phyloP scores from a whole-genome alignment of 495 filamentous ascomycete genomes.

The Trypethelium eluteriae region DNA sequence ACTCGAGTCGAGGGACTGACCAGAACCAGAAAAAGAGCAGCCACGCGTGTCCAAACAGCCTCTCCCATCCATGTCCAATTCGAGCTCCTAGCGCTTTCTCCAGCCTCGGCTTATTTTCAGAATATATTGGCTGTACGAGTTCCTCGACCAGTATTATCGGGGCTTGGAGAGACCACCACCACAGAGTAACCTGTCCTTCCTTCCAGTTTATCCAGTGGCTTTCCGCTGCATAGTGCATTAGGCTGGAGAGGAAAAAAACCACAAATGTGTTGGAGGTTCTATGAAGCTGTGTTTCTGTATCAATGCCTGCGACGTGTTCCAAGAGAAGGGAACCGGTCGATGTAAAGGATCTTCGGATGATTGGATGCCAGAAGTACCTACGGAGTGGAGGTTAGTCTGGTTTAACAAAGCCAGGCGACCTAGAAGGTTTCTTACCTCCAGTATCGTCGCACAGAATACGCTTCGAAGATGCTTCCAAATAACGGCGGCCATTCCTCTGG shows the following conservation, averaged over 20 bases:
- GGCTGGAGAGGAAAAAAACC: slow-evolving; percentile 1
- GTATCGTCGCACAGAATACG: not conserved
- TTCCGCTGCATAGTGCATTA: not conserved
- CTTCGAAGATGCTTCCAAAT: not conserved
- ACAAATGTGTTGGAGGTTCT: not conserved
- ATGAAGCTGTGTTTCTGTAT: not conserved
- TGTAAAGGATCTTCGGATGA: not conserved
- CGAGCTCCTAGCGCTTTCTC: not conserved
- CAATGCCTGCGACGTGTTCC: not conserved
- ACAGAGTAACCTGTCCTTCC: not conserved
- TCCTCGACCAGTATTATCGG: not conserved
- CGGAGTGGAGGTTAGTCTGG: not conserved
- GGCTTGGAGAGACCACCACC: slow-evolving; percentile 2
- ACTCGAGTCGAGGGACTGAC: not conserved
- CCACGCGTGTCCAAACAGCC: not conserved
- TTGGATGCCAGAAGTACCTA: slow-evolving; percentile 3
- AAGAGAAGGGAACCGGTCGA: not conserved
- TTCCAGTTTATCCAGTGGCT: not conserved
- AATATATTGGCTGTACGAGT: not conserved
- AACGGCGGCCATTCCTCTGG: not conserved
- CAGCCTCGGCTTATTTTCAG: not conserved
- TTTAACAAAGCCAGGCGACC: not conserved
- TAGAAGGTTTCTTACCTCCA: not conserved
- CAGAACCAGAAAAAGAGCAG: not conserved
- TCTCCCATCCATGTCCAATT: not conserved